These are phyloP conservation scores for Ophiosphaerella korrae DNA, from an alignment of 2,329 filamentous ascomycete genomes.

Conservation along the genomic window DNA sequence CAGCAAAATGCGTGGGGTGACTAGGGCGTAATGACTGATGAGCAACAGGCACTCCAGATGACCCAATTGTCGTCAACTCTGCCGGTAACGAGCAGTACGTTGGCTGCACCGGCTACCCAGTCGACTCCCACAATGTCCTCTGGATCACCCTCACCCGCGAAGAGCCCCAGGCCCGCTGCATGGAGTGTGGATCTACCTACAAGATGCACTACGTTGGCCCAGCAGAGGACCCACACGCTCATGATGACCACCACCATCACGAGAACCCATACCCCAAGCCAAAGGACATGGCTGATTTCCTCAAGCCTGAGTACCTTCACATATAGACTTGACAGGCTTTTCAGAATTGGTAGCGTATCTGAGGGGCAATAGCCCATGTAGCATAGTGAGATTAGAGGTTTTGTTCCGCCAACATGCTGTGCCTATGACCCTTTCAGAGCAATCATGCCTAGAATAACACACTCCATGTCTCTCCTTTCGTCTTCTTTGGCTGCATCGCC, in stretches of 20 bases:
- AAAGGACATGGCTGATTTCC: slow-evolving; percentile 95
- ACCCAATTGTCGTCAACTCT: slow-evolving; percentile 86
- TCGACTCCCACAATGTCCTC: slow-evolving; percentile 85
- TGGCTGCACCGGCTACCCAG: slow-evolving; percentile 93
- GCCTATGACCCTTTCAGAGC: slow-evolving; percentile 66
- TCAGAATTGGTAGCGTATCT: slow-evolving; percentile 11
- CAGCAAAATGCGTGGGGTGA: not conserved
- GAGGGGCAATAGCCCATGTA: slow-evolving; percentile 33
- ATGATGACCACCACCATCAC: slow-evolving; percentile 58
- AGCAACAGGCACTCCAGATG: slow-evolving; percentile 74
- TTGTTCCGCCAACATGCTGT: slow-evolving; percentile 17
- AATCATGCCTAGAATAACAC: slow-evolving; percentile 75
- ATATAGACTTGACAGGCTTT: slow-evolving; percentile 27
- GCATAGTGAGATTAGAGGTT: slow-evolving; percentile 38
- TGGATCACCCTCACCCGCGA: slow-evolving; percentile 91
- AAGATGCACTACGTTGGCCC: slow-evolving; percentile 98
- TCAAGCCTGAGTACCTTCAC: slow-evolving; percentile 94
- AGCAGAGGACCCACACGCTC: slow-evolving; percentile 70
- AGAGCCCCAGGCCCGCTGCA: slow-evolving; percentile 91
- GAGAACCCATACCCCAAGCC: slow-evolving; percentile 67
- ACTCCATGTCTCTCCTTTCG: slow-evolving; percentile 65
- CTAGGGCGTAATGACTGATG: slow-evolving; percentile 20
- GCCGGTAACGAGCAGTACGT: slow-evolving; percentile 95
- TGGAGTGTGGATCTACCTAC: slow-evolving; percentile 94
- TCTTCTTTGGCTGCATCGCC: slow-evolving; percentile 43